Evolutionary conservation across 495 filamentous ascomycete genomes (phyloP).

Genomic region (Baudoinia panamericana): DNA sequence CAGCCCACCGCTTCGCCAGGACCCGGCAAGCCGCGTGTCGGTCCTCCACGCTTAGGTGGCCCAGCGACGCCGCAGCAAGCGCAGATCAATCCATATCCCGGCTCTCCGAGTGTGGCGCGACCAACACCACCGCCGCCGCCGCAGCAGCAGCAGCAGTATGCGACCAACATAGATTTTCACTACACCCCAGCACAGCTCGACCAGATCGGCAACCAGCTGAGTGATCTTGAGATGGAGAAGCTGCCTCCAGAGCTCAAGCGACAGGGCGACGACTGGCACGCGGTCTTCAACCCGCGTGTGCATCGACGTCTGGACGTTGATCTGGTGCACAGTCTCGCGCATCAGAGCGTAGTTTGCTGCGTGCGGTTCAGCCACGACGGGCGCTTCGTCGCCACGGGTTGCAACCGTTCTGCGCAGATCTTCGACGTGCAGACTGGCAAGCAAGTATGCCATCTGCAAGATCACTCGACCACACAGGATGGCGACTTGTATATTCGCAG

Average conservation of each 20-base stretch:
- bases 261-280: slow-evolving; percentile 32
- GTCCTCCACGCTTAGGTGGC: slow-evolving; percentile 33
- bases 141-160: slow-evolving; percentile 29
- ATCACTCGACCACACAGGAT: slow-evolving; percentile 25
- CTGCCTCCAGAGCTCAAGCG: slow-evolving; percentile 56
- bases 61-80: slow-evolving; percentile 83
- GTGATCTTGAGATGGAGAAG: slow-evolving; percentile 75
- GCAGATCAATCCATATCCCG: slow-evolving; percentile 68
- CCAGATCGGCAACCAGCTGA: slow-evolving; percentile 62
- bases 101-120: slow-evolving; percentile 74
- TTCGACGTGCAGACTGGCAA: slow-evolving; percentile 30
- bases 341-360: slow-evolving; percentile 34
- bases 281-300: slow-evolving; percentile 31
- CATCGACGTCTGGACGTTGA: slow-evolving; percentile 31
- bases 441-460: slow-evolving; percentile 29
- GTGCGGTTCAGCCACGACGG: slow-evolving; percentile 34
- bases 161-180: slow-evolving; percentile 29
- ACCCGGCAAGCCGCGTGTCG: slow-evolving; percentile 48
- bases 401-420: slow-evolving; percentile 33
- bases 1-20: slow-evolving; percentile 79
- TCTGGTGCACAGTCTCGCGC: slow-evolving; percentile 30
- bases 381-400: slow-evolving; percentile 31
- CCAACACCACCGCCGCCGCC: slow-evolving; percentile 62
- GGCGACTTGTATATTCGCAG: slow-evolving; percentile 34
- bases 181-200: slow-evolving; percentile 26